Base-by-base conservation (phyloP, 2,329 filamentous ascomycete species). In the Fusarium nematophilum region DNA sequence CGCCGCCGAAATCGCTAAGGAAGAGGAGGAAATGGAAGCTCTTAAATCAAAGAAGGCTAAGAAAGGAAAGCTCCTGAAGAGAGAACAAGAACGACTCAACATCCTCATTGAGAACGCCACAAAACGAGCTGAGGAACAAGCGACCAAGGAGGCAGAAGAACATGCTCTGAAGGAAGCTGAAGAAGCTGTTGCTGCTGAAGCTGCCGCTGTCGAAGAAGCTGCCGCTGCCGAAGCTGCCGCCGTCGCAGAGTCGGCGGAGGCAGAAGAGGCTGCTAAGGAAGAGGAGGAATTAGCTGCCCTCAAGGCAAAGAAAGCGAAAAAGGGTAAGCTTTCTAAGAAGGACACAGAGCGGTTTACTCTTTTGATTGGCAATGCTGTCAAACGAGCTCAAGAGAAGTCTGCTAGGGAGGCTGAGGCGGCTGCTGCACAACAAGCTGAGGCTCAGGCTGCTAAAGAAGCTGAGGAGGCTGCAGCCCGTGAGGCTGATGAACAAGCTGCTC, bases 291-390 rank as follows among this genome's bases (percentile, higher is more conserved):
- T 69, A 9, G 57, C 55, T 9, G 33, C 42, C 9, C 37, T 69
- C 4, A 65, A 61, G 39, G 61, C 57, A 9, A 69, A 69, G 52
- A 69, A 68, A 31, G 57, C 63, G 26, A 81, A 80, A 66, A 76
- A 76, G 53, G 64, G 64, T 30, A 69, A 69, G 31, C 52, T 69
- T 8, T 47, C 31, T 3, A 69, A 66, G 39, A 61, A 48, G 21
- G 66, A 69, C n/a, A 62, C 53, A 11, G 44, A 65, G 25, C 62
- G 66, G n/a, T 51, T 69, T 9, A 61, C 62, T 14, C 17, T 54
- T 21, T 47, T 69, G 11, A 54, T 65, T 5, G 62, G 60, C 8
- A 62, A 64, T 18, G 46, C 57, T 18, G 53, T 64, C 37, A 62
- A 69, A 46, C 53, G 68, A 45, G 59, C 66, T 26, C 57, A 64